Conservation (phyloP, 257 asterid genomes). For the Hygrophila difformis region DNA sequence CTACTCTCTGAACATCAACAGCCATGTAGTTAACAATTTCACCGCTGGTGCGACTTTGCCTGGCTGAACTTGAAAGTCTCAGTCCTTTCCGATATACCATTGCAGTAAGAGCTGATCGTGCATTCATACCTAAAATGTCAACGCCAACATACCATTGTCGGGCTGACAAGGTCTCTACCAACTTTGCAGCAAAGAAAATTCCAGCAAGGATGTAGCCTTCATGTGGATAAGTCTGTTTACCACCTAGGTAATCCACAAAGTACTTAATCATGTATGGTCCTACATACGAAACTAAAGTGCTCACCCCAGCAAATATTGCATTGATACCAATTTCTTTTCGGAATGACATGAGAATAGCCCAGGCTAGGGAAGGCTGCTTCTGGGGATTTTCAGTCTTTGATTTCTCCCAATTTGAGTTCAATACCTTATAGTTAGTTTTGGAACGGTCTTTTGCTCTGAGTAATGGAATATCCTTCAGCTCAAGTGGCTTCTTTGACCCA, state of each 20-base stretch:
- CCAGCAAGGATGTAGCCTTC: slow-evolving; percentile 83
- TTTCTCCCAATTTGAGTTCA: slow-evolving; percentile 82
- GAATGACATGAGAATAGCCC: slow-evolving; percentile 77
- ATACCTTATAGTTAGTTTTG: slow-evolving; percentile 62
- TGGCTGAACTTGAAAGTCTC: slow-evolving; percentile 38
- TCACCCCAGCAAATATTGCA: slow-evolving; percentile 71
- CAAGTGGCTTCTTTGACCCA: slow-evolving; percentile 92
- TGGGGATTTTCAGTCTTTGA: slow-evolving; percentile 53
- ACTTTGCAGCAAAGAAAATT: slow-evolving; percentile 65
- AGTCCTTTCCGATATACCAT: slow-evolving; percentile 73
- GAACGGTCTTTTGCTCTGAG: slow-evolving; percentile 86
- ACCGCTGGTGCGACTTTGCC: slow-evolving; percentile 40
- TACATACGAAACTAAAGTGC: slow-evolving; percentile 76
- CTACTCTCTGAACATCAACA: slow-evolving; percentile 47
- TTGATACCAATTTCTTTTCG: slow-evolving; percentile 83
- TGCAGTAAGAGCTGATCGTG: slow-evolving; percentile 85
- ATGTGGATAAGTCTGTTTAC: slow-evolving; percentile 49
- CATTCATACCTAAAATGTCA: slow-evolving; percentile 89
- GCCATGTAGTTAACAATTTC: slow-evolving; percentile 52
- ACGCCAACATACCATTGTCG: slow-evolving; percentile 93
- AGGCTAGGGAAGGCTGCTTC: slow-evolving; percentile 67
- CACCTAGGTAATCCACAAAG: slow-evolving; percentile 75
- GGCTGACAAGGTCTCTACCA: slow-evolving; percentile 66
- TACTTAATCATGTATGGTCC: slow-evolving; percentile 88
- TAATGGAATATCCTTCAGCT: slow-evolving; percentile 79